Conservation (phyloP, 306 rosid species). For the Lathyrus oleraceus region DNA sequence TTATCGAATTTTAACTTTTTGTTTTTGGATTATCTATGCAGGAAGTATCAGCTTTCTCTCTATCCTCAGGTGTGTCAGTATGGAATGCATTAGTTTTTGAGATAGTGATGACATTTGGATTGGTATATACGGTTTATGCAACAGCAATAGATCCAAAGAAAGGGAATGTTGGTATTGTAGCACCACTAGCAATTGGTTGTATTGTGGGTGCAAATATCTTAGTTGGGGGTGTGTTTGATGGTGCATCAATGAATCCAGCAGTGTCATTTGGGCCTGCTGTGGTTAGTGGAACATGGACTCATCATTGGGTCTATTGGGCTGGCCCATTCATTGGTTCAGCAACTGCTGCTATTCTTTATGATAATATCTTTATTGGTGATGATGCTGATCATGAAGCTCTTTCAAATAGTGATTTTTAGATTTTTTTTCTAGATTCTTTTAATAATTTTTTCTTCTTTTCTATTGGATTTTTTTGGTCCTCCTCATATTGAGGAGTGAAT, state of each 20-base stretch:
- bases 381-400: constrained; percentile 30
- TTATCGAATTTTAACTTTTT: neutral
- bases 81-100: constrained; percentile 45
- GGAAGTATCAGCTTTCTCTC: constrained; percentile 42
- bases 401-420: constrained; percentile 34
- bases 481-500: constrained; percentile 14
- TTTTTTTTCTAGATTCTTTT: neutral
- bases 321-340: constrained; percentile 62
- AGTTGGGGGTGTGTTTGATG: constrained; percentile 76
- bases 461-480: neutral
- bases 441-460: neutral
- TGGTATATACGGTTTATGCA: constrained; percentile 45
- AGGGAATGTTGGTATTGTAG: constrained; percentile 40
- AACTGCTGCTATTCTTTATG: constrained; percentile 63
- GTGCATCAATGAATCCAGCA: constrained; percentile 45
- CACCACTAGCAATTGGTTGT: constrained; percentile 47
- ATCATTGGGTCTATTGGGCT: constrained; percentile 75
- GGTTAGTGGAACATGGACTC: constrained; percentile 59
- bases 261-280: constrained; percentile 30
- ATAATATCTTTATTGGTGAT: constrained; percentile 59
- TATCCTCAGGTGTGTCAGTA: constrained; percentile 39
- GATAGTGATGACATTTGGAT: constrained; percentile 47
- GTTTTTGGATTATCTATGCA: neutral
- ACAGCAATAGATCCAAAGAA: constrained; percentile 44
- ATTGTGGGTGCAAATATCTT: constrained; percentile 61